These are phyloP conservation scores for Bacidia rubella DNA, from an alignment of 495 filamentous ascomycete genomes.

Conservation along the genomic window DNA sequence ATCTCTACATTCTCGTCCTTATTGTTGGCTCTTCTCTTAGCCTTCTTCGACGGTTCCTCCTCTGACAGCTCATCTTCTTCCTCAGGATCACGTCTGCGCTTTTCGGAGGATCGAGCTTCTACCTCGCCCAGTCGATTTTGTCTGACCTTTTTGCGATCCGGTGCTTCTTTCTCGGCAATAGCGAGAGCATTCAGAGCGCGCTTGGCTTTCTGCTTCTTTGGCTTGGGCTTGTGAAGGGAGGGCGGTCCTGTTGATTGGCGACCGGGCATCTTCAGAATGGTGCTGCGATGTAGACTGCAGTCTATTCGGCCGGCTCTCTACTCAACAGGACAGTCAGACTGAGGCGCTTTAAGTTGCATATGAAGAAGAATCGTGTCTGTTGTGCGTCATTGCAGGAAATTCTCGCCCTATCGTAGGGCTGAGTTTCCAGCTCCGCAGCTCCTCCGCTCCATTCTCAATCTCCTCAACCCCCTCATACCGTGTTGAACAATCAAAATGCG, in stretches of 20 bases:
- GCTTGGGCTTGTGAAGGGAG: conserved; percentile 27
- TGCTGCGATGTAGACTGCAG: no score
- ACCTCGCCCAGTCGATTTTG: conserved; percentile 45
- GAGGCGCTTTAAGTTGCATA: no score
- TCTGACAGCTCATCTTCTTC: conserved; percentile 32
- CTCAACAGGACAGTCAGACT: no score
- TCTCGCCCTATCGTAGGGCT: conserved; percentile 12
- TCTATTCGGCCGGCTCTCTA: no score
- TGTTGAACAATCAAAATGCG: conserved; percentile 27
- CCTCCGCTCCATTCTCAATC: not conserved
- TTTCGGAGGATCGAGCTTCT: conserved; percentile 30
- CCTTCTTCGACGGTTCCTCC: conserved; percentile 33
- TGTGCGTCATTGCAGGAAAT: conserved; percentile 6
- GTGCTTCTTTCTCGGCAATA: conserved; percentile 55
- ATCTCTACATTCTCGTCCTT: conserved; percentile 17
- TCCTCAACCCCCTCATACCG: not conserved
- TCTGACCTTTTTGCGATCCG: conserved; percentile 35
- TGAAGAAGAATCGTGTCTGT: not conserved
- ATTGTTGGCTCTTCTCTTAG: conserved; percentile 21
- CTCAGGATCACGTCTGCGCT: conserved; percentile 33
- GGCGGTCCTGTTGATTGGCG: conserved; percentile 45
- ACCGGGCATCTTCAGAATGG: conserved; percentile 63
- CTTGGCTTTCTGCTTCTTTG: conserved; percentile 35
- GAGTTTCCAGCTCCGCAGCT: conserved; percentile 4
- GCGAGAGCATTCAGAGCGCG: conserved; percentile 72